phyloP scores from a whole-genome alignment of 495 filamentous ascomycete genomes.

The Podospora conica region DNA sequence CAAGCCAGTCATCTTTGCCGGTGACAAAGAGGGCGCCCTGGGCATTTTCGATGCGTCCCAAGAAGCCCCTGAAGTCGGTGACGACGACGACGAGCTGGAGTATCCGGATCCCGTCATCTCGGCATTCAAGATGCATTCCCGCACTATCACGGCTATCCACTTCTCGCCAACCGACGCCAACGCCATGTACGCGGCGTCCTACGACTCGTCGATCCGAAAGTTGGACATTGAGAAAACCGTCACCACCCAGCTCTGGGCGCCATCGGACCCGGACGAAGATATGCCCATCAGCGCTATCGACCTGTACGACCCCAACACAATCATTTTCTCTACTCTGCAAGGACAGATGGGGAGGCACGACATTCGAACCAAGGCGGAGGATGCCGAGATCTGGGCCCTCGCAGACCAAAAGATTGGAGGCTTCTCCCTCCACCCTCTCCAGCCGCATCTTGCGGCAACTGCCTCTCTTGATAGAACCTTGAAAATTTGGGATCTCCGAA shows the following conservation, averaged over 20 bases:
- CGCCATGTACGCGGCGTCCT: slow-evolving; percentile 79
- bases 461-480: slow-evolving; percentile 85
- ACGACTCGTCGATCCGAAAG: slow-evolving; percentile 87
- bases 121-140: slow-evolving; percentile 80
- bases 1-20: slow-evolving; percentile 89
- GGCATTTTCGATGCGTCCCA: slow-evolving; percentile 92
- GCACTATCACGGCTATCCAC: slow-evolving; percentile 79
- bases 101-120: slow-evolving; percentile 64
- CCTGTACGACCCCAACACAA: slow-evolving; percentile 65
- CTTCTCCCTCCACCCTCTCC: slow-evolving; percentile 71
- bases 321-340: slow-evolving; percentile 84
- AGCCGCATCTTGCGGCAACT: slow-evolving; percentile 80
- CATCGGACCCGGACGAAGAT: slow-evolving; percentile 59
- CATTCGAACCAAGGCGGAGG: slow-evolving; percentile 49
- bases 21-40: slow-evolving; percentile 89
- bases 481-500: slow-evolving; percentile 88
- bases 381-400: slow-evolving; percentile 65
- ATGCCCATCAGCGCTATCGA: slow-evolving; percentile 77
- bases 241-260: slow-evolving; percentile 73
- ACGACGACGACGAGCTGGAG: slow-evolving; percentile 52
- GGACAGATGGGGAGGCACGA: slow-evolving; percentile 77
- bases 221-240: slow-evolving; percentile 75
- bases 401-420: slow-evolving; percentile 95
- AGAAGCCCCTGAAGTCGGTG: slow-evolving; percentile 46
- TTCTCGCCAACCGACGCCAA: slow-evolving; percentile 65